These are phyloP conservation scores for Hygrophoropsis aurantiaca DNA, from an alignment of 768 basidiomycete species.

Conservation along the genomic window DNA sequence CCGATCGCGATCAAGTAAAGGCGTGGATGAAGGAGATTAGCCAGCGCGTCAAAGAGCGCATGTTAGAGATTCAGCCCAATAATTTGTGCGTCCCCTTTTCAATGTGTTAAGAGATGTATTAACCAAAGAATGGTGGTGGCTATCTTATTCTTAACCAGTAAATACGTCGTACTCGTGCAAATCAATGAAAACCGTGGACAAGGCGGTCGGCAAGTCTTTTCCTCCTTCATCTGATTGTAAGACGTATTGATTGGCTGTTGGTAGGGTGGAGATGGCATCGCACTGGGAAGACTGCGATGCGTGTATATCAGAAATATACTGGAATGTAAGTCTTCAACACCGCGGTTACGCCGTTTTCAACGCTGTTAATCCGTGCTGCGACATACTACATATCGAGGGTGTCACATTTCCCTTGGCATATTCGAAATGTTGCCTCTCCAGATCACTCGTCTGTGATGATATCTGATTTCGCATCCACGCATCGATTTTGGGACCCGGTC, in stretches of 20 bases:
- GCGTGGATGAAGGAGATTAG: conserved; percentile 83
- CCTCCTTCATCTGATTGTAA: too few relatives aligned
- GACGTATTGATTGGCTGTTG: too few relatives aligned
- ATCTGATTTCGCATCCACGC: too few relatives aligned
- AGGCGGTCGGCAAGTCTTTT: conserved; percentile 68
- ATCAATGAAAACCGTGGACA: conserved; percentile 84
- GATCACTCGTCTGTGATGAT: too few relatives aligned
- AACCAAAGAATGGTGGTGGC: too few relatives aligned
- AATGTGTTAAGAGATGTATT: too few relatives aligned
- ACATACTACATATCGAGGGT: too few relatives aligned
- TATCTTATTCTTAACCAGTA: too few relatives aligned
- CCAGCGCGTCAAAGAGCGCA: conserved; percentile 81
- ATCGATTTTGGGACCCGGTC: too few relatives aligned
- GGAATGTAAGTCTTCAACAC: conserved; percentile 56
- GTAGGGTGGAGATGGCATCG: conserved; percentile 78
- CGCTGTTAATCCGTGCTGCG: too few relatives aligned
- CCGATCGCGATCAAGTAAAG: conserved; percentile 66
- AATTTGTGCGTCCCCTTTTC: conserved; percentile 64
- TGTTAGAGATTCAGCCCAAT: conserved; percentile 78
- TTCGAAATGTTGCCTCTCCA: too few relatives aligned
- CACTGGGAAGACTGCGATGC: conserved; percentile 88
- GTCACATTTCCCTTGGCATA: too few relatives aligned
- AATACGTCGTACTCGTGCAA: conserved; percentile 85
- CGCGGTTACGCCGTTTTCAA: conserved; percentile 4
- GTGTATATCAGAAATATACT: conserved; percentile 75